phyloP scores from a whole-genome alignment of 139 green algal species.

The Yamagishiella unicocca region DNA sequence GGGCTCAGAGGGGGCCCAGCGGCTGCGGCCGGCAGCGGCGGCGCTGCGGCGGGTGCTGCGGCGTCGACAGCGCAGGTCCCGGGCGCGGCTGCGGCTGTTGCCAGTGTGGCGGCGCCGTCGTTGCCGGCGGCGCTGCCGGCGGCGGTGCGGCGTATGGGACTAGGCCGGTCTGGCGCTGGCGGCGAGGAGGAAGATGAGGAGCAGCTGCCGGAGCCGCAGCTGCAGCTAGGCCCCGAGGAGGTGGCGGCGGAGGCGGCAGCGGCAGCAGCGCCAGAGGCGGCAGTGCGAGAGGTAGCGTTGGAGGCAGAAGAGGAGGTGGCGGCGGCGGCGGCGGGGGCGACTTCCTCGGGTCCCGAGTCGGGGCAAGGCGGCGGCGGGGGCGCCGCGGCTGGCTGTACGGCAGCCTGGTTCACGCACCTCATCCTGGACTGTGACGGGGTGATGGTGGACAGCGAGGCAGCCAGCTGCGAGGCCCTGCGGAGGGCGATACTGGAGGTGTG shows the following conservation, averaged over 20 bases:
- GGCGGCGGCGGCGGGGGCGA: neutral
- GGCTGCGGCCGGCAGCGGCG: neutral
- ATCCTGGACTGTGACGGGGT: conserved; percentile 89
- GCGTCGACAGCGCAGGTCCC: neutral
- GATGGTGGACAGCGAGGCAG: conserved; percentile 80
- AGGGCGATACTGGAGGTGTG: conserved; percentile 65
- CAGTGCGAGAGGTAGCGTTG: neutral
- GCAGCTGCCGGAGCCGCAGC: conserved; percentile 30
- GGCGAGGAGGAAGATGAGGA: conserved; percentile 38
- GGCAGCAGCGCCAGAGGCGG: neutral
- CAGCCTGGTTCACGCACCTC: conserved; percentile 66
- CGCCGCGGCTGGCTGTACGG: neutral
- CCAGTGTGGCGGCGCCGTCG: neutral
- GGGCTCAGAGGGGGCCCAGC: neutral
- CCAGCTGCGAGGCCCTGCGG: conserved; percentile 79
- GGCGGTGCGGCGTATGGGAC: conserved; percentile 23
- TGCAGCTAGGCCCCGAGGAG: neutral
- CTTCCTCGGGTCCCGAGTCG: neutral
- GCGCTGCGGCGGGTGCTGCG: neutral
- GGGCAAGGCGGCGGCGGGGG: neutral
- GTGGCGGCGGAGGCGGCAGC: neutral
- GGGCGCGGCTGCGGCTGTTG: neutral
- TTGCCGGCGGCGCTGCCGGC: conserved; percentile 2
- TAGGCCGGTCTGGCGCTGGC: conserved; percentile 18
- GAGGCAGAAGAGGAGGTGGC: neutral